phyloP scores from a whole-genome alignment of 371 early-diverging fungal genomes.

The Haplosporangium sp. region DNA sequence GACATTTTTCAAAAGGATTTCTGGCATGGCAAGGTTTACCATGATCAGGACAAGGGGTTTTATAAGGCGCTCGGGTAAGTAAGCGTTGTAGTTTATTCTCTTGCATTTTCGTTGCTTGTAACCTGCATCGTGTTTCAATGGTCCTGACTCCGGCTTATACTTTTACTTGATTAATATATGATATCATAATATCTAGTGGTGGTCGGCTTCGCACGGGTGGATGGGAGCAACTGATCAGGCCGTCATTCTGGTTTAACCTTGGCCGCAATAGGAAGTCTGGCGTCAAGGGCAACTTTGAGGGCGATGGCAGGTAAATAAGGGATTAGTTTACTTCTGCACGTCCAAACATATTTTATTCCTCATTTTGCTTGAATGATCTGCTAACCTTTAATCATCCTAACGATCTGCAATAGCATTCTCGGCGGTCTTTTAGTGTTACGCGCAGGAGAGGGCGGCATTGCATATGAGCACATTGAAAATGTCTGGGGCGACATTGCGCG shows the following conservation, averaged over 20 bases:
- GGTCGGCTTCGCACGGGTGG: constrained; percentile 43
- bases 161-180: neutral
- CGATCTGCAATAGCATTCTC: constrained; percentile 21
- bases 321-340: neutral
- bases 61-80: constrained; percentile 57
- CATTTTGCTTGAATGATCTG: neutral
- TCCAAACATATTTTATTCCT: neutral
- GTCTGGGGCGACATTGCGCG: constrained; percentile 54
- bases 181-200: constrained; percentile 10
- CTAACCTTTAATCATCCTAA: neutral
- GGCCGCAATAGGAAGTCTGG: constrained; percentile 48
- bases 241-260: constrained; percentile 44
- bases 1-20: constrained; percentile 56
- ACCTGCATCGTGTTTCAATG: no score
- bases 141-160: no score
- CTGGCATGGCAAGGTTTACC: constrained; percentile 57
- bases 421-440: constrained; percentile 37
- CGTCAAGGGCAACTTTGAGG: constrained; percentile 50
- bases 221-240: constrained; percentile 39
- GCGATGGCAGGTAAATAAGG: constrained; percentile 37
- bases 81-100: no score
- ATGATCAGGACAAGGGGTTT: constrained; percentile 55
- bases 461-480: constrained; percentile 50
- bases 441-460: constrained; percentile 27
- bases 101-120: neutral